Base-by-base conservation (phyloP, 495 filamentous ascomycete species). In the Penicillium bialowiezense region DNA sequence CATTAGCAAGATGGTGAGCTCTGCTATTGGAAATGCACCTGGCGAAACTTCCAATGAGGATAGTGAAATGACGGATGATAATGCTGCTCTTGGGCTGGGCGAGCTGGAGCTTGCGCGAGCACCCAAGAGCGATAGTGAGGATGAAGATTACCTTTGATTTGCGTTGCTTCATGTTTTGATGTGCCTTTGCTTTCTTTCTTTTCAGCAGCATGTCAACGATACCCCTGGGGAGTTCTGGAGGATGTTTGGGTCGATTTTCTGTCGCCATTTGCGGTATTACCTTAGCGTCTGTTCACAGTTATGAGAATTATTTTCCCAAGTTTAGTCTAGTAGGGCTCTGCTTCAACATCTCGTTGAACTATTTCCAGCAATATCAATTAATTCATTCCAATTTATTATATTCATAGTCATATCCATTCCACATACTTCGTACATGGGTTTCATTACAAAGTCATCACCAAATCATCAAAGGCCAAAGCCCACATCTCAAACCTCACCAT, bases 1-100 rank as follows among this genome's bases (percentile, higher is more conserved):
- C 6, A 48, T 19, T 3, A 48, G 45, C 10, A 68, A 62, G 23
- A 38, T 68, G 17, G 67, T 63, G 5, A 63, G 59, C 38, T 56
- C 55, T 31, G 63, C 26, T 32, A 32, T 48, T 13, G 64, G 9
- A 51, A 63, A n/a, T 62, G 63, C 9, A 47, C 41, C n/a, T 31
- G 33, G 33, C 8, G 44, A 29, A 19, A 32, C 17, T 43, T 20
- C 21, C 21, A 26, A 26, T 28, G 47, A 50, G 32, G 28, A 48
- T 39, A 5, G 3, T 24, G 42, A 9, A 10, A 5, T 24, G 31
- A 23, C 20, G 3, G 42, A 44, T 24, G 42, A 45, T 5, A 20
- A 26, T 17, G 31, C 21, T 20, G 7, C 31, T 17, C 17, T 17
- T 7, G 31, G 10, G 23, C 2, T 45, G 4, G 15, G 19, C 7